Evolutionary conservation across 2,329 filamentous ascomycete species (phyloP), one percentile per base, ranked within the genome.

Genomic region (Aspergillus pseudonomiae): DNA sequence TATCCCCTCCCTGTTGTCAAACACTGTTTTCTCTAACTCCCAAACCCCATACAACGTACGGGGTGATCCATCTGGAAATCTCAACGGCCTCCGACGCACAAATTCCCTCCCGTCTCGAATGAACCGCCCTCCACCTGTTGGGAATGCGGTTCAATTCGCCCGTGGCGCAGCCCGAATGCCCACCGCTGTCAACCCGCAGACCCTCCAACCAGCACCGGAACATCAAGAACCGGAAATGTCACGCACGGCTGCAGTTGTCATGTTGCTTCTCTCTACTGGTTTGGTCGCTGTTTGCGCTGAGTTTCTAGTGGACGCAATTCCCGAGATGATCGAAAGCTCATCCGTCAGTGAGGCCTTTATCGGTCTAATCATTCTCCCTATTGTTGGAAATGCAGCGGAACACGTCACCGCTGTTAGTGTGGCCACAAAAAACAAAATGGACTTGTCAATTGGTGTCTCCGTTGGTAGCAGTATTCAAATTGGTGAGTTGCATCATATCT

Each of bases 341-440:
- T 79, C 78, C 14, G 81, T 94, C 63, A 90, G 85, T 65, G 85
- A 91, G 72, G 89, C 91, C 39, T 94, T 94, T 67, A 89, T 94
- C 65, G 91, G 91, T 70, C 83, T 94, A 2, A 93, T 94, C 70
- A 87, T 94, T 59, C 81, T 94, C 5, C 91, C 91, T 10, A 93
- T 94, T 70, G 91, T 93, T n/a, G 90, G 91, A 45, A 94, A 94
- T 71, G 91, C 91, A 2, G 91, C 91, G 16, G 91, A 94, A 79
- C 91, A 94, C 81, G 90, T 91, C 24, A 93, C 91, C 0, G 91
- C 91, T 7, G 90, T 94, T 60, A 91, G 88, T 0, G 91, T 94
- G 1, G 91, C 91, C 7, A 85, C 89, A 70, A 93, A 93, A 82
- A 92, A 93, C 78, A 94, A 94, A 79, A 93, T 93, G 89, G 91